These are phyloP conservation scores for Gaeumannomyces tritici DNA, from an alignment of 2,329 filamentous ascomycete genomes.

Conservation along the genomic window DNA sequence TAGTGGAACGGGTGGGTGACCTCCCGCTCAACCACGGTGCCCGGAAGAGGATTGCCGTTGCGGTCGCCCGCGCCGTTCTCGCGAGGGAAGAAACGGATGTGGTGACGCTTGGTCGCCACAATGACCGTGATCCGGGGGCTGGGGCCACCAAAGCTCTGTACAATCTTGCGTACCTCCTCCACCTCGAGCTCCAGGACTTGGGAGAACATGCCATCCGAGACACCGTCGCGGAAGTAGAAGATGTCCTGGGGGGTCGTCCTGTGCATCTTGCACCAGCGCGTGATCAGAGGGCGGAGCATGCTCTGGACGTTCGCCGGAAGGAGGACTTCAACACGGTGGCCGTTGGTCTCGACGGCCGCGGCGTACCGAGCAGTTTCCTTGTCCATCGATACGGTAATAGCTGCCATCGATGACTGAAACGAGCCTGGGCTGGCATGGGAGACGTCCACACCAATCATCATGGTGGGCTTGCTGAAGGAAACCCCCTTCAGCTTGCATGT, in stretches of 20 bases:
- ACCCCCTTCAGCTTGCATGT: conserved; percentile 37
- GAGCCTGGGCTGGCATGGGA: conserved; percentile 70
- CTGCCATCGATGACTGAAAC: conserved; percentile 65
- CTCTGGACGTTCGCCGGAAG: conserved; percentile 52
- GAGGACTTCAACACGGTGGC: conserved; percentile 72
- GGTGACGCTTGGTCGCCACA: conserved; percentile 87
- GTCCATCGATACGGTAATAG: conserved; percentile 77
- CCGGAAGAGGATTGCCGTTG: conserved; percentile 76
- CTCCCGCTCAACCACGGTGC: conserved; percentile 78
- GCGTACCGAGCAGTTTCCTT: conserved; percentile 62
- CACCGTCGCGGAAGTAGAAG: conserved; percentile 89
- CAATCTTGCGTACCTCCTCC: conserved; percentile 52
- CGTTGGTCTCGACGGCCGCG: conserved; percentile 75
- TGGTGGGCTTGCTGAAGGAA: conserved; percentile 49
- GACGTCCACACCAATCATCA: conserved; percentile 87
- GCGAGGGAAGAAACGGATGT: conserved; percentile 83
- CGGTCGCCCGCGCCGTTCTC: conserved; percentile 44
- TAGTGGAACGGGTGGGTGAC: conserved; percentile 87
- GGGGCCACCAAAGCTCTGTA: conserved; percentile 28
- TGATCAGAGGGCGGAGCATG: conserved; percentile 56
- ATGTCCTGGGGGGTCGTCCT: conserved; percentile 59
- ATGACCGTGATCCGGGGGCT: conserved; percentile 70
- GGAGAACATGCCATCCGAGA: conserved; percentile 76
- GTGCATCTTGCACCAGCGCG: conserved; percentile 52
- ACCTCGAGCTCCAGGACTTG: conserved; percentile 77